phyloP scores from a whole-genome alignment of 139 green algal species.

The Volvox reticuliferus region DNA sequence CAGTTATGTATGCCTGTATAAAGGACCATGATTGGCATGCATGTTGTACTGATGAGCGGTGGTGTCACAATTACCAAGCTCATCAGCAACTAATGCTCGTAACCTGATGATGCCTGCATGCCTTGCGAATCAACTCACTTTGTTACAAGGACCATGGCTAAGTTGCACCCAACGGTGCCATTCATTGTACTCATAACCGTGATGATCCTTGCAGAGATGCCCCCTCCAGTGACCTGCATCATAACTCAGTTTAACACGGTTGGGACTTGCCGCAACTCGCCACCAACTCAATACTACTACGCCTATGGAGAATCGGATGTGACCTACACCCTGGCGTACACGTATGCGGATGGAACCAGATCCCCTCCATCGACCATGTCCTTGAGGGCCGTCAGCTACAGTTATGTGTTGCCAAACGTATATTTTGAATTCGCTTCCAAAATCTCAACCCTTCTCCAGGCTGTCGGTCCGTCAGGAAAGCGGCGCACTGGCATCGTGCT shows the following conservation, averaged over 20 bases:
- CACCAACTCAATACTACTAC: not conserved
- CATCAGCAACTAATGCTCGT: too few species aligned
- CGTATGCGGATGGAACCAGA: not conserved
- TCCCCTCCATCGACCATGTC: not conserved
- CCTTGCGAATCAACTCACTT: too few species aligned
- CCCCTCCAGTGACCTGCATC: not conserved
- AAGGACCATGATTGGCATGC: too few species aligned
- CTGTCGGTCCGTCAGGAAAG: not conserved
- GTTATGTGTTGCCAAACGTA: not conserved
- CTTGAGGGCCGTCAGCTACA: not conserved
- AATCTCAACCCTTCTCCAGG: not conserved
- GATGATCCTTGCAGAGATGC: not conserved
- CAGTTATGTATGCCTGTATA: too few species aligned
- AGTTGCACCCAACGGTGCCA: too few species aligned
- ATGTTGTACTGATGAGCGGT: too few species aligned
- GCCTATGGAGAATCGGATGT: not conserved
- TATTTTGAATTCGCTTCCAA: not conserved
- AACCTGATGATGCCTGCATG: too few species aligned
- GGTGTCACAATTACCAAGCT: too few species aligned
- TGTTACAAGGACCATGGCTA: too few species aligned
- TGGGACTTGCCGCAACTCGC: not conserved
- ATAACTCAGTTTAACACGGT: not conserved
- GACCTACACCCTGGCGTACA: not conserved
- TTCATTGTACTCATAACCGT: too few species aligned
- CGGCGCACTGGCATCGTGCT: conserved; percentile 15